phyloP scores from a whole-genome alignment of 169 alveolate species.

The Plasmodium malariae region DNA sequence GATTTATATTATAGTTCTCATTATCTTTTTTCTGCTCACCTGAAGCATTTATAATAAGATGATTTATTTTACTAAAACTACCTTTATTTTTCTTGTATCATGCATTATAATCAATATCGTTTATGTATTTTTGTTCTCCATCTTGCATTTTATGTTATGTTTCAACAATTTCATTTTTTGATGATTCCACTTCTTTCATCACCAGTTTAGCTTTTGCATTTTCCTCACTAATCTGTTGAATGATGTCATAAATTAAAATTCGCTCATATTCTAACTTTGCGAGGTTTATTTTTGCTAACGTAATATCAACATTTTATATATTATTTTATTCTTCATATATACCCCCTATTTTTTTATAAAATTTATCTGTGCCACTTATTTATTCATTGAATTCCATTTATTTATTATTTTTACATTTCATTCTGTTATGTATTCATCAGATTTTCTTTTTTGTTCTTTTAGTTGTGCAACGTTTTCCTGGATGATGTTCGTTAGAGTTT shows the following conservation, averaged over 20 bases:
- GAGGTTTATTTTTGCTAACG: background rate
- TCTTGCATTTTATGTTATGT: background rate
- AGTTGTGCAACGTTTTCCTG: no score
- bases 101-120: background rate
- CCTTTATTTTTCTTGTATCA: no score
- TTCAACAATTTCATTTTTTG: background rate
- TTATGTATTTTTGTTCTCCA: background rate
- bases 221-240: slow-evolving; percentile 1
- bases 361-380: background rate
- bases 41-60: no score
- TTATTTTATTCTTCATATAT: background rate
- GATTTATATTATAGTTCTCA: no score
- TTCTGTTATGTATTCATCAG: no score
- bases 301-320: background rate
- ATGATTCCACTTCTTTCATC: background rate
- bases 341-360: background rate
- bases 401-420: no score
- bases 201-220: background rate
- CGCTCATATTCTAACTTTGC: background rate
- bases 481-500: no score
- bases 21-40: no score
- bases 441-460: no score
- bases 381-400: background rate
- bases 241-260: slow-evolving; percentile 8
- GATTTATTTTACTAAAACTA: no score